phyloP scores from a whole-genome alignment of 2,329 filamentous ascomycete genomes.

The Stachybotrys chartarum region DNA sequence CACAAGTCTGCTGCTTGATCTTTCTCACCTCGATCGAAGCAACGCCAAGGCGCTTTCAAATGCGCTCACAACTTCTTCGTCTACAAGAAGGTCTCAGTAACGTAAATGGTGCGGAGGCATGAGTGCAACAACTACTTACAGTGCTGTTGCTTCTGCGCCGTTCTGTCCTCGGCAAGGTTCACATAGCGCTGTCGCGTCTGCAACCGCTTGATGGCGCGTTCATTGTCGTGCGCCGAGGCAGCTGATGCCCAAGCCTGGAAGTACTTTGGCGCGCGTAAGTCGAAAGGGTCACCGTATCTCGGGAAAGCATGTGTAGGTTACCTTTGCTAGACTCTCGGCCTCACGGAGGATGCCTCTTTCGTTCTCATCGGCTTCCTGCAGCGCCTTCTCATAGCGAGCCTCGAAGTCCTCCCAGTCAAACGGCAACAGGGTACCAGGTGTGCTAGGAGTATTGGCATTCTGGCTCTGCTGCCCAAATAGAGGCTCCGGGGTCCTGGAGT shows the following conservation, averaged over 20 bases:
- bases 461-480: conserved; percentile 22
- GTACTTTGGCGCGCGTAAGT: conserved; percentile 42
- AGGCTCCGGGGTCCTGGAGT: conserved; percentile 30
- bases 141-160: conserved; percentile 71
- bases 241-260: conserved; percentile 75
- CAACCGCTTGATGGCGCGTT: conserved; percentile 70
- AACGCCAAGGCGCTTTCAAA: conserved; percentile 56
- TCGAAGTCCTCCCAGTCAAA: conserved; percentile 80
- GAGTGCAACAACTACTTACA: conserved; percentile 46
- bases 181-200: conserved; percentile 75
- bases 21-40: conserved; percentile 28
- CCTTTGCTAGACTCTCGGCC: conserved; percentile 60
- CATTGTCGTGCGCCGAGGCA: conserved; percentile 64
- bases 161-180: conserved; percentile 61
- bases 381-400: conserved; percentile 56
- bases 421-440: conserved; percentile 42
- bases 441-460: conserved; percentile 34
- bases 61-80: conserved; percentile 51
- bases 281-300: neutral
- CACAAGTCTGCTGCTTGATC: too few relatives aligned
- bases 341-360: conserved; percentile 62
- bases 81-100: conserved; percentile 10
- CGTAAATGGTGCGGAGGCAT: neutral
- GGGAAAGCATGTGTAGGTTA: conserved; percentile 20
- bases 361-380: conserved; percentile 53